A percentile compares a stretch with the other conserved stretches of the same genome.
Evolutionary conservation across 2,329 filamentous ascomycete species (phyloP).

Genomic region (Xylariaceae sp.): DNA sequence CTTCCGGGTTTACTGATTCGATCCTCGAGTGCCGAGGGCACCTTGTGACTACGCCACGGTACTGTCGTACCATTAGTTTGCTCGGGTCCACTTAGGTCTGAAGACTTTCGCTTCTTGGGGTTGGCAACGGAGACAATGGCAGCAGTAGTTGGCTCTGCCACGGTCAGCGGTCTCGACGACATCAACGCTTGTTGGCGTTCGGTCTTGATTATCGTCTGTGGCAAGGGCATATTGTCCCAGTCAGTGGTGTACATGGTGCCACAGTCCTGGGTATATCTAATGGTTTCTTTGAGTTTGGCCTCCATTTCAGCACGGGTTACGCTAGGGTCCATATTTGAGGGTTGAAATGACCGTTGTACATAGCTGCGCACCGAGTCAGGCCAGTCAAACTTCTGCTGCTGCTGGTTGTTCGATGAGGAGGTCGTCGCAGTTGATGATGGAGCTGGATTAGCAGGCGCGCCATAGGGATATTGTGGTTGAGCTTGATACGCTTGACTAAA

Average conservation of each 20-base stretch:
- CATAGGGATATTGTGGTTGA: constrained; percentile 37
- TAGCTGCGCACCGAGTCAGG: constrained; percentile 81
- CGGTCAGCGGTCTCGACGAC: constrained; percentile 18
- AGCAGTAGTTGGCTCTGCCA: constrained; percentile 17
- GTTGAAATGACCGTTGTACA: constrained; percentile 85
- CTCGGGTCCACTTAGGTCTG: constrained; percentile 59
- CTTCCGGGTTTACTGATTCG: constrained; percentile 68
- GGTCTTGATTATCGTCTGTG: constrained; percentile 78
- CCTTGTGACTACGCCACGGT: constrained; percentile 72
- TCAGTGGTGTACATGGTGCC: constrained; percentile 73
- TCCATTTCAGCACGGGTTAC: constrained; percentile 75
- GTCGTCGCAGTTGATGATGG: constrained; percentile 34
- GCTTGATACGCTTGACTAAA: constrained; percentile 38
- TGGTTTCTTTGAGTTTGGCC: constrained; percentile 80
- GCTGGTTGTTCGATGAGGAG: constrained; percentile 37
- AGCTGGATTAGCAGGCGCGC: constrained; percentile 38
- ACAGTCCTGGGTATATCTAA: constrained; percentile 77
- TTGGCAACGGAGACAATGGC: constrained; percentile 35
- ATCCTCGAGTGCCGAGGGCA: constrained; percentile 64
- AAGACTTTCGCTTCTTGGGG: constrained; percentile 82
- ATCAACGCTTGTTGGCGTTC: constrained; percentile 61
- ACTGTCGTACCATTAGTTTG: constrained; percentile 59
- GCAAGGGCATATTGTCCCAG: constrained; percentile 82
- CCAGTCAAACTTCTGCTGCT: constrained; percentile 72
- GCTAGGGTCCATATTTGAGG: constrained; percentile 66